These are phyloP conservation scores for Lyophyllum atratum DNA, from an alignment of 768 basidiomycete species.

Conservation along the genomic window DNA sequence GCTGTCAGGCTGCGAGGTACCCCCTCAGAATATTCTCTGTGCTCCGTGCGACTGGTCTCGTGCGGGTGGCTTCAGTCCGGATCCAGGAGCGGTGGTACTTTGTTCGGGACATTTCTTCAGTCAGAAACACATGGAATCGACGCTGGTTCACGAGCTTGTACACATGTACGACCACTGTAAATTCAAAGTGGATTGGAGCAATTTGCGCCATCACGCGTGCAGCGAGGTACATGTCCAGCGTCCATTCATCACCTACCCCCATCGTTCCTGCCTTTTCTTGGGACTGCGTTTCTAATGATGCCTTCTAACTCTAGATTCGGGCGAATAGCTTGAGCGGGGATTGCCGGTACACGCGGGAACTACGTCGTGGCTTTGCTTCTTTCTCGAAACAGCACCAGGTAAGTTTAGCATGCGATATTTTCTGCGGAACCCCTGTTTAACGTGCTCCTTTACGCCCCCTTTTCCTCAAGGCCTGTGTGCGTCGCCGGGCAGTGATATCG, in stretches of 20 bases:
- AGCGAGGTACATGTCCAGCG: slow-evolving; percentile 68
- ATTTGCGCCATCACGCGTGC: slow-evolving; percentile 93
- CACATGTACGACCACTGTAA: slow-evolving; percentile 96
- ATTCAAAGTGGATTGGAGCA: slow-evolving; percentile 91
- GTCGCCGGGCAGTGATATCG: slow-evolving; percentile 81
- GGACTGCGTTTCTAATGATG: not conserved
- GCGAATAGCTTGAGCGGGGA: slow-evolving; percentile 94
- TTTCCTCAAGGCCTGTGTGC: slow-evolving; percentile 75
- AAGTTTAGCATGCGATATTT: slow-evolving; percentile 12
- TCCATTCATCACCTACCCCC: not conserved
- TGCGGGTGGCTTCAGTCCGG: slow-evolving; percentile 83
- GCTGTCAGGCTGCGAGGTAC: slow-evolving; percentile 70
- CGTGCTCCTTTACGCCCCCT: slow-evolving; percentile 2
- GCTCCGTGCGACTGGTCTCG: slow-evolving; percentile 73
- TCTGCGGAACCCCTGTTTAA: slow-evolving; percentile 6
- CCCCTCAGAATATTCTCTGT: slow-evolving; percentile 77
- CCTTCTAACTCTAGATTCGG: too few relatives aligned
- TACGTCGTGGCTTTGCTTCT: slow-evolving; percentile 70
- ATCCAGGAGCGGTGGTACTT: slow-evolving; percentile 76
- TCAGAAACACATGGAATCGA: slow-evolving; percentile 90
- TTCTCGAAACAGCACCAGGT: slow-evolving; percentile 97
- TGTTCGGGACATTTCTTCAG: slow-evolving; percentile 84
- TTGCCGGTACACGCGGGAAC: slow-evolving; percentile 83
- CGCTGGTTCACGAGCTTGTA: slow-evolving; percentile 89
- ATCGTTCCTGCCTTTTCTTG: not conserved